Base-by-base conservation (phyloP, 1,284 basidiomycete species). In the Neonothopanus nambi region DNA sequence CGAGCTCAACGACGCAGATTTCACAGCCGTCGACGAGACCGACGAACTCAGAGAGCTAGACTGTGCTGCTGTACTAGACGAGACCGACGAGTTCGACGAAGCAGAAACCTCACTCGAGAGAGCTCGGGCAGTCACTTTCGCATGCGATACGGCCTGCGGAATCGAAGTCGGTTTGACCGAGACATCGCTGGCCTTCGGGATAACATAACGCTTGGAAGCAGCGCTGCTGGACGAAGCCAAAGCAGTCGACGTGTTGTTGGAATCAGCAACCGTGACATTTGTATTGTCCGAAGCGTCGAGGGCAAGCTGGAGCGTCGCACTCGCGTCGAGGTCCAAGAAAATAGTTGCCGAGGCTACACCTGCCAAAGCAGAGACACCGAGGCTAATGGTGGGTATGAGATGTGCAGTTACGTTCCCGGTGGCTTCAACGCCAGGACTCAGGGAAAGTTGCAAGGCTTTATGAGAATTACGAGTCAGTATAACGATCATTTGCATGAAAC, bases 301-400 rank as follows among this genome's bases (percentile, higher is more conserved):
- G 7, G 59, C 55, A n/a, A 73, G 62, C 38, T 60, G 57, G 23
- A 70, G 47, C 9, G 59, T 63, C 0, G 71, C 70, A 30, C 62
- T 65, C 21, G 72, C 67, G 50, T 77, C 74, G 38, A 78, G 61
- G 26, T 71, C 61, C 48, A 79, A 60, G 61, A 68, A 73, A 40
- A 77, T 61, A 6, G 62, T 67, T 5, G 75, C 71, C 4, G 65
- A 56, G 2, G 66, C 71, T 5, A 61, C 40, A 23, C 65, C 70
- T n/a, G 57, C 67, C 20, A 78, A 61, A 1, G 70, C 74, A 21
- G 51, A 57, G 23, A 80, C 49, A 9, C 72, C 75, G 43, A 77
- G 63, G 17, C 70, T 65, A 39, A 78, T 46, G 26, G 64, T 62
- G 9, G 77, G 77, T 45, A 75, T 76, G 30, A 79, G 56, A 57